Percentiles rank a stretch among this genome's conserved stretches.
Conservation (phyloP, 73 alveolate species). For the Tetrahymena malaccensis region DNA sequence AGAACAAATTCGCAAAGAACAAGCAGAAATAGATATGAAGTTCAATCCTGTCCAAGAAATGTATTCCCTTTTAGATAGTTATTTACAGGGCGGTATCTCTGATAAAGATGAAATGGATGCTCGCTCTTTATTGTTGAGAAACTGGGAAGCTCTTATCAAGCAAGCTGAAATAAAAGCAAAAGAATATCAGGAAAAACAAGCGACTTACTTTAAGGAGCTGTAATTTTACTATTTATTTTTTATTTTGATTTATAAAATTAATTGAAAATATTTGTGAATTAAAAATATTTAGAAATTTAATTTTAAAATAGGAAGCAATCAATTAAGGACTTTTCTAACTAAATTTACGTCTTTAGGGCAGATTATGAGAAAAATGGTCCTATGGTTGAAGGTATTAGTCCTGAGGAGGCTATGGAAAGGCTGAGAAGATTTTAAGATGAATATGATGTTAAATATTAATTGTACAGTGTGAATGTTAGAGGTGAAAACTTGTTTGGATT, state of each 20-base stretch:
- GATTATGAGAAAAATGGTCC: slow-evolving; percentile 97
- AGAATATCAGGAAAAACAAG: slow-evolving; percentile 12
- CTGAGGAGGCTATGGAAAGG: slow-evolving; percentile 95
- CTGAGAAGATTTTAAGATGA: slow-evolving; percentile 91
- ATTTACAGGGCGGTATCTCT: slow-evolving; percentile 69
- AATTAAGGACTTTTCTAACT: slow-evolving; percentile 68
- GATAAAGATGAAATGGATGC: slow-evolving; percentile 90
- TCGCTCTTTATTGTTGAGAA: slow-evolving; percentile 70
- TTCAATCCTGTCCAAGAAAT: slow-evolving; percentile 95
- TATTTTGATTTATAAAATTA: not conserved
- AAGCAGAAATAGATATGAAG: slow-evolving; percentile 96
- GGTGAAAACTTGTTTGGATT: slow-evolving; percentile 15
- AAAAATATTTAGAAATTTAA: not conserved
- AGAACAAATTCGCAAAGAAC: slow-evolving; percentile 94
- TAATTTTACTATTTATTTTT: not conserved
- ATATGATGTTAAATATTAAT: slow-evolving; percentile 83
- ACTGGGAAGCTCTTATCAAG: slow-evolving; percentile 73
- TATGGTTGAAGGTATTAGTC: slow-evolving; percentile 94
- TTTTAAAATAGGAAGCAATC: slow-evolving; percentile 3
- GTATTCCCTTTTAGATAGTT: slow-evolving; percentile 86
- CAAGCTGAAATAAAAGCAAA: slow-evolving; percentile 53
- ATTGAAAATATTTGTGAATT: too few species aligned
- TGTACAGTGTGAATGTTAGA: slow-evolving; percentile 22
- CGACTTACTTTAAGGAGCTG: slow-evolving; percentile 11
- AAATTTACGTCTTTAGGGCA: slow-evolving; percentile 86